Evolutionary conservation across 257 asterid genomes (phyloP).

Genomic region (Marsdenia floribunda): DNA sequence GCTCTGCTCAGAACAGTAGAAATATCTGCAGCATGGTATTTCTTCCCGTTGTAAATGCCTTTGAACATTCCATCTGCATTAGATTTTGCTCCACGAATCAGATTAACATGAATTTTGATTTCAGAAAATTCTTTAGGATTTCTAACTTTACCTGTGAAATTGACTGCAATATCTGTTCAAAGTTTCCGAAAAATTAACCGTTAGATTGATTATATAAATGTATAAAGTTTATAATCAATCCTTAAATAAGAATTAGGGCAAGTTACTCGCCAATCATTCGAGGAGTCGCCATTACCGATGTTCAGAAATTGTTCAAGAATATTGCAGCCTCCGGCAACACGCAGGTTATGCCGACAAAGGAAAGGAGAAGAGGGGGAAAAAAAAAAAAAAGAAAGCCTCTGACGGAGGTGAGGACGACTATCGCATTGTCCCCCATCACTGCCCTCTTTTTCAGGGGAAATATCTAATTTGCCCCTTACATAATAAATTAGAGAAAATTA

Average conservation of each 20-base stretch:
- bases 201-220: background rate
- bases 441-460: too few species aligned
- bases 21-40: constrained; percentile 72
- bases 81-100: constrained; percentile 3
- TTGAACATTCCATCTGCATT: constrained; percentile 79
- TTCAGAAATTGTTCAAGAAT: background rate
- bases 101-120: background rate
- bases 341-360: background rate
- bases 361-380: too few species aligned
- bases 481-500: too few species aligned
- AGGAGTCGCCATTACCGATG: constrained; percentile 54
- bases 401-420: too few species aligned
- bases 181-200: constrained; percentile 6
- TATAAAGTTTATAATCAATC: background rate
- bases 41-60: constrained; percentile 94
- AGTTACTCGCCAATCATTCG: constrained; percentile 68
- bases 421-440: too few species aligned
- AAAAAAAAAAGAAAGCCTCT: background rate
- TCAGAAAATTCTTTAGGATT: background rate
- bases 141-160: constrained; percentile 65
- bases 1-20: constrained; percentile 82
- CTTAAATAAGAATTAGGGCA: constrained; percentile 1
- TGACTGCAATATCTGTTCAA: constrained; percentile 82
- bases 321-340: background rate
- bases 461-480: too few species aligned